These are phyloP conservation scores for Bassia scoparia DNA, from an alignment of 148 eudicot genomes.

Conservation along the genomic window DNA sequence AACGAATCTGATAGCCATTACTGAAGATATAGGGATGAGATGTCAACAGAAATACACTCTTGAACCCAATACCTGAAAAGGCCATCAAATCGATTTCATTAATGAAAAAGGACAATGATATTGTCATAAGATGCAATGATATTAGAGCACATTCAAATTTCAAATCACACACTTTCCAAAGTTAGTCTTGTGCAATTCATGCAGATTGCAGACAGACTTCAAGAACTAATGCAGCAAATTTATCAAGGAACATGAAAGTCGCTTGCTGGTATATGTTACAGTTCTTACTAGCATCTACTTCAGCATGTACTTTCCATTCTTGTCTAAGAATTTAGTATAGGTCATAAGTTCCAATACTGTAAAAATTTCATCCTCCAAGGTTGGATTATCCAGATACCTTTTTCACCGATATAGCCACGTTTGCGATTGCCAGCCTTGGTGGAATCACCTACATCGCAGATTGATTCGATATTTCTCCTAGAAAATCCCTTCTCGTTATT, in stretches of 20 bases:
- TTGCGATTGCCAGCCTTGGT: conserved; percentile 66
- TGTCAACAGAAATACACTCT: conserved; percentile 66
- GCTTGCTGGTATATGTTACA: too few species aligned
- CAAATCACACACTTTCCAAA: not conserved
- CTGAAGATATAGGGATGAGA: conserved; percentile 60
- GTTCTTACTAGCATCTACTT: too few species aligned
- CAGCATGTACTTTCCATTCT: too few species aligned
- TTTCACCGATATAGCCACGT: conserved; percentile 65
- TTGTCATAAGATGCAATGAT: not conserved
- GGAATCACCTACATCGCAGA: conserved; percentile 64
- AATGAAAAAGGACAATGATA: not conserved
- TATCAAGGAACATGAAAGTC: too few species aligned
- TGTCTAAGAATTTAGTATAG: too few species aligned
- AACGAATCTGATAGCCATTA: conserved; percentile 62
- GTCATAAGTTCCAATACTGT: too few species aligned
- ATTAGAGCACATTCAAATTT: not conserved
- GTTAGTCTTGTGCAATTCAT: too few species aligned
- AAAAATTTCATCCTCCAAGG: too few species aligned
- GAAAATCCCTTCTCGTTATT: conserved; percentile 71
- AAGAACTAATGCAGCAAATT: too few species aligned
- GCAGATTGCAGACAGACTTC: too few species aligned
- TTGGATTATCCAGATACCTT: too few species aligned
- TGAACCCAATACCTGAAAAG: conserved; percentile 23
- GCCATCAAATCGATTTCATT: not conserved
- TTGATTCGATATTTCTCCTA: conserved; percentile 49